Conservation (phyloP, 1,139 yeast species). For the Suhomyces coccinellae region DNA sequence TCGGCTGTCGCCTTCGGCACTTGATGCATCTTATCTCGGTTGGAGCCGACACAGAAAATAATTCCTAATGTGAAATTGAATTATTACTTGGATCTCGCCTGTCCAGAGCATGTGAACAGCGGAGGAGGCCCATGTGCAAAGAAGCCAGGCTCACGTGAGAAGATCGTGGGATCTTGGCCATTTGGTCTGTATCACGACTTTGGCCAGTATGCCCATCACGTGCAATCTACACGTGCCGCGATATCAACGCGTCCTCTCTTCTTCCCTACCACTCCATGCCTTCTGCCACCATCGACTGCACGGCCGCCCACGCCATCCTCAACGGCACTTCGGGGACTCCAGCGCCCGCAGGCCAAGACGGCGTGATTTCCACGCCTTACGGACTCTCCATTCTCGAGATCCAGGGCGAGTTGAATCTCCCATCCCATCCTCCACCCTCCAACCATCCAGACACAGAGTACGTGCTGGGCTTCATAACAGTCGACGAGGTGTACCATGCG, state of each 20-base stretch:
- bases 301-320: conserved; percentile 24
- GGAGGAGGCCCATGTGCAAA: background rate
- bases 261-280: conserved; percentile 13
- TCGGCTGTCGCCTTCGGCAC: too few relatives aligned
- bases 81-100: too few relatives aligned
- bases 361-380: conserved; percentile 48
- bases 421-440: conserved; percentile 36
- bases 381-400: conserved; percentile 66
- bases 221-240: background rate
- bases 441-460: conserved; percentile 25
- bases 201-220: too few relatives aligned
- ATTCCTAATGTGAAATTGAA: too few relatives aligned
- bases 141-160: background rate
- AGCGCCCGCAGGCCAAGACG: conserved; percentile 6
- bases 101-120: background rate
- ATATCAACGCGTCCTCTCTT: background rate
- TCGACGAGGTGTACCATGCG: conserved; percentile 45
- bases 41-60: too few relatives aligned
- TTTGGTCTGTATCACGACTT: too few relatives aligned
- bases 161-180: too few relatives aligned
- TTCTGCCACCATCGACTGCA: conserved; percentile 32
- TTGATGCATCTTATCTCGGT: too few relatives aligned
- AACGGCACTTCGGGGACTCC: conserved; percentile 6
- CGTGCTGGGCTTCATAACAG: conserved; percentile 29
- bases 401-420: conserved; percentile 68